These are phyloP conservation scores for Dactylellina leptospora DNA, from an alignment of 2,329 filamentous ascomycete genomes.

Conservation along the genomic window DNA sequence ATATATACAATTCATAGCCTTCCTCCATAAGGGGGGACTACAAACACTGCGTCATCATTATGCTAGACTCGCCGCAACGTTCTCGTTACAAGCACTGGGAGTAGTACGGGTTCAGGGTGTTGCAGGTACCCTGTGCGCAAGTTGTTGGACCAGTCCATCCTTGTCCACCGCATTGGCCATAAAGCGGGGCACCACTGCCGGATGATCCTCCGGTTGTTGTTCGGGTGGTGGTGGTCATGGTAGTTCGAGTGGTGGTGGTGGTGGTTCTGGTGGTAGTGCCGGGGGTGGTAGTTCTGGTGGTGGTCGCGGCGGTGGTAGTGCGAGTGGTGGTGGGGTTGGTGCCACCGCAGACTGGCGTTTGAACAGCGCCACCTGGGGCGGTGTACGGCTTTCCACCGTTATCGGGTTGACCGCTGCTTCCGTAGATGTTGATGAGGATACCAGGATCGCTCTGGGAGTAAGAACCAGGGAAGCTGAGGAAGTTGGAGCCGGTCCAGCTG, in stretches of 20 bases:
- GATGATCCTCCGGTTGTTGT: background rate
- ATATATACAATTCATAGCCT: too few relatives aligned
- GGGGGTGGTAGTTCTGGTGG: constrained; percentile 22
- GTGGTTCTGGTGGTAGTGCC: constrained; percentile 7
- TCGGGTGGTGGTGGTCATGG: constrained; percentile 22
- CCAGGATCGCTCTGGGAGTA: constrained; percentile 59
- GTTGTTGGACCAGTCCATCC: constrained; percentile 59
- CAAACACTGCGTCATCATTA: too few relatives aligned
- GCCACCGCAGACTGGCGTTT: constrained; percentile 21
- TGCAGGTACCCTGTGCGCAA: constrained; percentile 59
- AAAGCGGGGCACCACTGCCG: constrained; percentile 55
- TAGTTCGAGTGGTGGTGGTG: constrained; percentile 9
- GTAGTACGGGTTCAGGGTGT: constrained; percentile 58
- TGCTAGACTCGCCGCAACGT: background rate
- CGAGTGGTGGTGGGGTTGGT: constrained; percentile 21
- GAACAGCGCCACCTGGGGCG: constrained; percentile 47
- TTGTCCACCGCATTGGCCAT: constrained; percentile 59
- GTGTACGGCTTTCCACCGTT: constrained; percentile 41
- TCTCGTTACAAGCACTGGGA: constrained; percentile 44
- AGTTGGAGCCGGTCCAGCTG: constrained; percentile 56
- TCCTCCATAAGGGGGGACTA: too few relatives aligned
- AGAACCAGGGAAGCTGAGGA: constrained; percentile 58
- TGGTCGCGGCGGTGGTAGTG: constrained; percentile 9
- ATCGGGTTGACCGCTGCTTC: constrained; percentile 22
- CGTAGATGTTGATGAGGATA: constrained; percentile 53